Evolutionary conservation across 805 yeast species (phyloP).

Genomic region (Candida chauliodis): DNA sequence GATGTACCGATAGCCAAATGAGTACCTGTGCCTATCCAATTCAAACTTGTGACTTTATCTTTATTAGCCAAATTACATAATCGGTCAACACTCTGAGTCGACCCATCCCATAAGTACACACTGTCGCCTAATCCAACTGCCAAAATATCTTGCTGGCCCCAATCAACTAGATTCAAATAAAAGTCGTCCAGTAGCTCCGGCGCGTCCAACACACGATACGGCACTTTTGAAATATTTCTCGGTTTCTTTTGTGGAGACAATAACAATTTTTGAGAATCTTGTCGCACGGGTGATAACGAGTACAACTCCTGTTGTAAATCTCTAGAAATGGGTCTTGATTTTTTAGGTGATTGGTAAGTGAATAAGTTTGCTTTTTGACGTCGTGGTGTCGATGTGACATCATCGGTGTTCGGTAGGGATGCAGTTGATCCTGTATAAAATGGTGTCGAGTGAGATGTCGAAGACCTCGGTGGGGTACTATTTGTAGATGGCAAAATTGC

Average conservation of each 20-base stretch:
- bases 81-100: slow-evolving; percentile 76
- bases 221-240: slow-evolving; percentile 77
- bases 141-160: slow-evolving; percentile 87
- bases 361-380: slow-evolving; percentile 54
- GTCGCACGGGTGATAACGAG: slow-evolving; percentile 82
- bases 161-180: slow-evolving; percentile 85
- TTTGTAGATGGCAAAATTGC: background rate
- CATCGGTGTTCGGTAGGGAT: slow-evolving; percentile 9
- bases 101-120: slow-evolving; percentile 89
- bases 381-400: slow-evolving; percentile 35
- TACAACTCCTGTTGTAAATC: slow-evolving; percentile 72
- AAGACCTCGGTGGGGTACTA: slow-evolving; percentile 11
- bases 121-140: slow-evolving; percentile 89
- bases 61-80: slow-evolving; percentile 63
- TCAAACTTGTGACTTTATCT: slow-evolving; percentile 76
- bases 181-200: slow-evolving; percentile 94
- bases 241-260: slow-evolving; percentile 79
- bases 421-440: slow-evolving; percentile 12
- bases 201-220: slow-evolving; percentile 91
- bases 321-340: slow-evolving; percentile 55
- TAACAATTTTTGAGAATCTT: slow-evolving; percentile 76
- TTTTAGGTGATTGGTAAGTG: slow-evolving; percentile 70
- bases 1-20: slow-evolving; percentile 91
- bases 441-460: slow-evolving; percentile 7
- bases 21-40: slow-evolving; percentile 94